A percentile compares a stretch with the other conserved stretches of the same genome.
Conservation (phyloP, 805 yeast genomes). For the Monosporozyma solicola region DNA sequence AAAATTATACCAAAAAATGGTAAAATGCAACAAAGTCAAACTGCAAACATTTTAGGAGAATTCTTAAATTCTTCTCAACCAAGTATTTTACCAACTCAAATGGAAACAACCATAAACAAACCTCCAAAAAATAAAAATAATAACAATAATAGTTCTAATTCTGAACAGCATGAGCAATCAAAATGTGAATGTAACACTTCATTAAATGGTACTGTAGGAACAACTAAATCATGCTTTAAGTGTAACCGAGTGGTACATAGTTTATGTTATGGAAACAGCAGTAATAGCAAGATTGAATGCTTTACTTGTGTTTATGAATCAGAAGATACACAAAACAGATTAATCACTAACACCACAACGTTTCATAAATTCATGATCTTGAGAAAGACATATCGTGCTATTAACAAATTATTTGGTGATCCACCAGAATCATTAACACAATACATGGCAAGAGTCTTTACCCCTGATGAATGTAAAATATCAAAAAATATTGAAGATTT, state of each 20-base stretch:
- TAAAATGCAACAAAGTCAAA: slow-evolving; percentile 19
- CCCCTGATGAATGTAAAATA: neutral
- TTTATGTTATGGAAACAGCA: slow-evolving; percentile 29
- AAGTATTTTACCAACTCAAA: slow-evolving; percentile 27
- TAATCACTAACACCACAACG: neutral
- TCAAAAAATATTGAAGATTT: neutral
- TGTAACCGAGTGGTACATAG: slow-evolving; percentile 31
- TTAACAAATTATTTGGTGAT: slow-evolving; percentile 13
- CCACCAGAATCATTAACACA: slow-evolving; percentile 13
- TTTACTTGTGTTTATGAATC: slow-evolving; percentile 21
- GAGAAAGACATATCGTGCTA: slow-evolving; percentile 29
- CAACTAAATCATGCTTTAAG: slow-evolving; percentile 19
- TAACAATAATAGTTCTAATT: too few relatives aligned
- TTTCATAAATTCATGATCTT: slow-evolving; percentile 26
- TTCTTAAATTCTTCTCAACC: slow-evolving; percentile 22
- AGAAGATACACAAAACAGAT: slow-evolving; percentile 6
- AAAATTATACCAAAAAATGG: neutral
- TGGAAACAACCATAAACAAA: neutral
- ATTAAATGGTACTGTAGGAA: neutral
- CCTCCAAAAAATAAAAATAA: too few relatives aligned
- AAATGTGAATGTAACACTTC: slow-evolving; percentile 28
- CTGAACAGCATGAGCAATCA: neutral
- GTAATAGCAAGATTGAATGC: slow-evolving; percentile 15
- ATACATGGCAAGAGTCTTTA: neutral
- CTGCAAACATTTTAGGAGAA: slow-evolving; percentile 25